Conservation (phyloP, 768 basidiomycete species). For the Gymnopilus junonius region DNA sequence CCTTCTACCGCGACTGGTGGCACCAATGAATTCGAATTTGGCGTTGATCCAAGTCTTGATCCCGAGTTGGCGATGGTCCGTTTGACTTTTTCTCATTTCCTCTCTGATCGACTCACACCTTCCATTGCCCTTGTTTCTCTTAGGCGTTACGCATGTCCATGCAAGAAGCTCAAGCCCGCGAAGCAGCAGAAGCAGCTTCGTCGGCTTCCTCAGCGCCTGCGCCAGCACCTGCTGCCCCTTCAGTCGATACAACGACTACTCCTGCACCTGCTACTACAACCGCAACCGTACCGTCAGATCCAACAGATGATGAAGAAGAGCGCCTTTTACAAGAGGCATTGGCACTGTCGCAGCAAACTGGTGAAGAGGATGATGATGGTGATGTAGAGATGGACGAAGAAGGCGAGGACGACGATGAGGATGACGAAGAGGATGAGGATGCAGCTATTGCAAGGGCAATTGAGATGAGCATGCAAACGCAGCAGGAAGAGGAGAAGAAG, state of each 20-base stretch:
- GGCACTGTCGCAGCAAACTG: slow-evolving; percentile 70
- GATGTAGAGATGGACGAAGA: slow-evolving; percentile 53
- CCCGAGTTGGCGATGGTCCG: slow-evolving; percentile 95
- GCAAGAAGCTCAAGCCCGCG: slow-evolving; percentile 90
- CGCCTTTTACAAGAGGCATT: slow-evolving; percentile 77
- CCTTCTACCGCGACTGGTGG: slow-evolving; percentile 47
- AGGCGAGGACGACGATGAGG: slow-evolving; percentile 71
- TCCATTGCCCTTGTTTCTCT: neutral
- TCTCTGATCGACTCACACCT: neutral
- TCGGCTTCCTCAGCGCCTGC: slow-evolving; percentile 38
- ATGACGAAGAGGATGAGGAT: slow-evolving; percentile 68
- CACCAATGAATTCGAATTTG: slow-evolving; percentile 75
- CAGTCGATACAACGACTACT: slow-evolving; percentile 45
- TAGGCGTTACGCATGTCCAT: slow-evolving; percentile 97
- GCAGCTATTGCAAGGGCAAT: slow-evolving; percentile 91
- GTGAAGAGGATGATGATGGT: slow-evolving; percentile 68
- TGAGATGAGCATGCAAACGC: slow-evolving; percentile 87
- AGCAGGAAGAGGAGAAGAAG: slow-evolving; percentile 53
- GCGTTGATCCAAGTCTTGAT: slow-evolving; percentile 93
- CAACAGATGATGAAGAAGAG: slow-evolving; percentile 77
- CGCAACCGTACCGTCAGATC: slow-evolving; percentile 40
- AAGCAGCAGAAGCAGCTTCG: slow-evolving; percentile 54
- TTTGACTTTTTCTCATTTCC: slow-evolving; percentile 2
- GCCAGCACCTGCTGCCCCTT: slow-evolving; percentile 24
- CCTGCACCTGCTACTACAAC: slow-evolving; percentile 28